Conservation (phyloP, 2,329 filamentous ascomycete species). For the Claviceps citrina region DNA sequence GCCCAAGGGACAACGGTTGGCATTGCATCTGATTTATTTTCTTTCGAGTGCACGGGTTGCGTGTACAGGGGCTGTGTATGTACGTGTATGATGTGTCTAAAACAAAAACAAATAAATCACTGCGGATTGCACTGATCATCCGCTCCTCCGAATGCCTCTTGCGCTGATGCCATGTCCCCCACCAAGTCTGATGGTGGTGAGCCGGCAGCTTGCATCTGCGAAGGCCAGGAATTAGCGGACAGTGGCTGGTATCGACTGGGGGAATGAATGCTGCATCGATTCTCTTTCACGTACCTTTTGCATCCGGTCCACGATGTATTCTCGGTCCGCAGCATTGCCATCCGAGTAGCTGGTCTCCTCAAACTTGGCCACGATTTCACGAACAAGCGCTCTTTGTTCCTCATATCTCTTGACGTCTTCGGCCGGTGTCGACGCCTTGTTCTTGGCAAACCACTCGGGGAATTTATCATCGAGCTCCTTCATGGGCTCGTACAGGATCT, state of each 20-base stretch:
- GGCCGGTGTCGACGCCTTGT: slow-evolving; percentile 45
- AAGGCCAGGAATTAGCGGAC: not conserved
- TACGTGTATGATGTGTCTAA: slow-evolving; percentile 11
- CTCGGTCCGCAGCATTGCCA: slow-evolving; percentile 62
- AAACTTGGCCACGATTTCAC: slow-evolving; percentile 79
- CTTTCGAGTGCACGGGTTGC: not conserved
- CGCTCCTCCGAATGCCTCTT: slow-evolving; percentile 48
- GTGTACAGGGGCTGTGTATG: slow-evolving; percentile 14
- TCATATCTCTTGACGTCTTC: slow-evolving; percentile 70
- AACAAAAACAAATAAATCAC: slow-evolving; percentile 21
- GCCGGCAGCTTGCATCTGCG: slow-evolving; percentile 88
- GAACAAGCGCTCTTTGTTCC: slow-evolving; percentile 63
- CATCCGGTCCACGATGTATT: slow-evolving; percentile 95
- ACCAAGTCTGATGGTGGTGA: slow-evolving; percentile 83
- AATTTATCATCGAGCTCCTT: slow-evolving; percentile 92
- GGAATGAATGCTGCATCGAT: not conserved
- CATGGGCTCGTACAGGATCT: slow-evolving; percentile 97
- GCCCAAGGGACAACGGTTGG: not conserved
- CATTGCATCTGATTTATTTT: slow-evolving; percentile 1
- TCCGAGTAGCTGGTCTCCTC: slow-evolving; percentile 71
- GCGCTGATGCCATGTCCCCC: slow-evolving; percentile 72
- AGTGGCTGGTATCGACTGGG: not conserved
- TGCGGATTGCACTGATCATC: slow-evolving; percentile 50
- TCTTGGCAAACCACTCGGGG: slow-evolving; percentile 72
- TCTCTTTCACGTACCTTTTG: slow-evolving; percentile 56